These are phyloP conservation scores for Aphanocladium album DNA, from an alignment of 2,329 filamentous ascomycete genomes.

Conservation along the genomic window DNA sequence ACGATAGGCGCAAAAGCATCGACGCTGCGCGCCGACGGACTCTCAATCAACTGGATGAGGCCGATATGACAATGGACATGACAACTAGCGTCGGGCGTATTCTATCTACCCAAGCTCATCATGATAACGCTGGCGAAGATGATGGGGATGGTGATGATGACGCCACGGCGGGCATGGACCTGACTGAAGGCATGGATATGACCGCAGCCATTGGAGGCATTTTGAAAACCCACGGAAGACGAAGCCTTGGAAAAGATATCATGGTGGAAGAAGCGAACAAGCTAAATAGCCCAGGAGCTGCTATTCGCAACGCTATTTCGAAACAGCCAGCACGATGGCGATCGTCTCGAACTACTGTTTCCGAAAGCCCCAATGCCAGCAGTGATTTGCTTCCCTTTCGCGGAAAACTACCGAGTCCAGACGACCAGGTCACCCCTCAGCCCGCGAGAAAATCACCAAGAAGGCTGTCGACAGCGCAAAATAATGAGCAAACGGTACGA, in stretches of 20 bases:
- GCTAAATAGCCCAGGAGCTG: constrained; percentile 40
- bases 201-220: constrained; percentile 60
- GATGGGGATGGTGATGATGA: constrained; percentile 55
- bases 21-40: constrained; percentile 1
- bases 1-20: constrained; percentile 9
- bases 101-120: constrained; percentile 28
- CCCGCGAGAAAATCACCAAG: constrained; percentile 18
- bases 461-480: constrained; percentile 35
- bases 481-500: not conserved
- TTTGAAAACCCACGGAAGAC: constrained; percentile 33
- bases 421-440: constrained; percentile 10
- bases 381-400: constrained; percentile 51
- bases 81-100: constrained; percentile 76
- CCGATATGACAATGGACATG: constrained; percentile 67
- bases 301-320: constrained; percentile 25
- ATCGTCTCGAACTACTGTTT: constrained; percentile 17
- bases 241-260: constrained; percentile 44
- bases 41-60: not conserved
- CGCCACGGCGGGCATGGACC: constrained; percentile 50
- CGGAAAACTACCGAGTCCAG: constrained; percentile 27
- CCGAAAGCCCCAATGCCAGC: constrained; percentile 33
- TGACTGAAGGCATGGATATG: constrained; percentile 61
- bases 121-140: constrained; percentile 40
- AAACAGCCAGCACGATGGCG: constrained; percentile 26
- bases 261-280: constrained; percentile 55